Conservation (phyloP, 1,284 basidiomycete genomes). For the Dichomitus squalens region DNA sequence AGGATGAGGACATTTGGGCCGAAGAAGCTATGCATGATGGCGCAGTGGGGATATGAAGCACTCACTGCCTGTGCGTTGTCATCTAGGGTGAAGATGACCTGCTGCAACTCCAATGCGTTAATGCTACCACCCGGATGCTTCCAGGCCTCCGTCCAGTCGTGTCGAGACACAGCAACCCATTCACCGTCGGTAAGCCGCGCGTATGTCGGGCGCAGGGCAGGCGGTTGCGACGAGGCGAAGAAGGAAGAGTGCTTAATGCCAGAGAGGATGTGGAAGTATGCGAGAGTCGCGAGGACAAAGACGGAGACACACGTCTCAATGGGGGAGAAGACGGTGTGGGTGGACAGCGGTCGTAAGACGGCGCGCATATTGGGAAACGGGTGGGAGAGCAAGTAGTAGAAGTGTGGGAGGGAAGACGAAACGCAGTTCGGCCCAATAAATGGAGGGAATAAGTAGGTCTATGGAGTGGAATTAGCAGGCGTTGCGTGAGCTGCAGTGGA, state of each 20-base stretch:
- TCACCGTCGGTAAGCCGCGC: constrained; percentile 51
- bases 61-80: constrained; percentile 39
- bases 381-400: neutral
- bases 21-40: neutral
- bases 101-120: constrained; percentile 62
- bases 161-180: constrained; percentile 58
- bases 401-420: constrained; percentile 2
- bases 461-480: constrained; percentile 16
- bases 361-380: constrained; percentile 46
- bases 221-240: constrained; percentile 54
- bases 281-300: constrained; percentile 85
- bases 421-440: constrained; percentile 14
- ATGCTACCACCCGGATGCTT: constrained; percentile 34
- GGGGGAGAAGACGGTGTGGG: constrained; percentile 65
- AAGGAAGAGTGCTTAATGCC: constrained; percentile 81
- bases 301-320: constrained; percentile 89
- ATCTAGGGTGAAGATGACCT: constrained; percentile 61
- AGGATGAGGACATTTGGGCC: neutral
- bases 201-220: constrained; percentile 54
- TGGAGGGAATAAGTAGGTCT: constrained; percentile 24
- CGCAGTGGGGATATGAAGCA: constrained; percentile 3
- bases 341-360: constrained; percentile 60
- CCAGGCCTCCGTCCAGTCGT: constrained; percentile 47
- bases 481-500: constrained; percentile 8
- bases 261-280: constrained; percentile 89